Base-by-base conservation (phyloP, 352 stramenopile species). In the Aphanomyces euteiches region DNA sequence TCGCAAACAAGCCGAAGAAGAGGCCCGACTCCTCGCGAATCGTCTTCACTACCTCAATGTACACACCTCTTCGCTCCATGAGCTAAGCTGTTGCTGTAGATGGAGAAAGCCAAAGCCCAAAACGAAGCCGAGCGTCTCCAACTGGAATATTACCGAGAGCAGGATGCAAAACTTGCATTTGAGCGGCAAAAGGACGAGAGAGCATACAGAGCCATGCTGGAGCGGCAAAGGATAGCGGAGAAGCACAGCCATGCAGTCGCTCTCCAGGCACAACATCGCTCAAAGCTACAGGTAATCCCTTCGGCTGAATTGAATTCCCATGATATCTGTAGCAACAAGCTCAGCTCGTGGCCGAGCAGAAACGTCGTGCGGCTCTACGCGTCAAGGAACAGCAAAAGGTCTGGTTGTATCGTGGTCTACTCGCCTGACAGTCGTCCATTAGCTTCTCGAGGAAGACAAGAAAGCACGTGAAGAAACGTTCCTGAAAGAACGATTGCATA, bases 371-470 rank as follows among this genome's bases (percentile, higher is more conserved):
- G 41, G 59, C 59, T 4, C 40, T 19, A 8, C 28, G 41, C 5
- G 41, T 67, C 19, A 67, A 56, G 41, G 15, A 56, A 7, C 41
- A 67, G 41, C 59, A 50, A 34, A 28, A 66, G 13, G 58, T 66
- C 15, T 3, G 36, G 7, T 40, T 8, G 6, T 63, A 8, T 10
- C 21, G n/a, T n/a, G 1, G 12, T 1, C 21, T 15, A 12, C 36
- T 63, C 12, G 56, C 8, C 8, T 41, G 8, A 15, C 39, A 15
- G 56, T 19, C 7, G 36, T 63, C 15, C 47, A 19, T 39, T 17
- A 67, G 59, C 21, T 21, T 5, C 41, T 67, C 10, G 59, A 67
- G 39, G 59, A 34, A 17, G 59, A 67, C 39, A 61, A 34, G 59
- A 40, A 40, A 36, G 59, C 59, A 7, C 19, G 43, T 10, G 59